Conservation (phyloP, 2,329 filamentous ascomycete genomes). For the Ophiocordyceps camponoti-floridani region DNA sequence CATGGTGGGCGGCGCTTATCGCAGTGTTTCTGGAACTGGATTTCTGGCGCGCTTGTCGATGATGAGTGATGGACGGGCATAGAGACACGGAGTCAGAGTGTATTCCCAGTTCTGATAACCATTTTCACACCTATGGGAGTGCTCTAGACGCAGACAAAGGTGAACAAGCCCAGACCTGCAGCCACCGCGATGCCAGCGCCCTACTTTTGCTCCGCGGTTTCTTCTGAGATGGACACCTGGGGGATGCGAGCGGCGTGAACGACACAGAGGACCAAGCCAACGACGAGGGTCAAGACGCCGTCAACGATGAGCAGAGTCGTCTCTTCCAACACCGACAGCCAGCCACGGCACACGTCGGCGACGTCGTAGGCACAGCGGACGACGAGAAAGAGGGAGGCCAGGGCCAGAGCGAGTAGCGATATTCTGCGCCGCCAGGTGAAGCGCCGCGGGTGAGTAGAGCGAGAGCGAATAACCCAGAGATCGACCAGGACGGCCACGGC, state of each 20-base stretch:
- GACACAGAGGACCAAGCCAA: not conserved
- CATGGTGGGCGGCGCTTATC: too few species aligned
- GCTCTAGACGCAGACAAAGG: not conserved
- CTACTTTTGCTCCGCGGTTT: not conserved
- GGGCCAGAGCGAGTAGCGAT: too few species aligned
- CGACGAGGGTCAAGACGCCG: conserved; percentile 14
- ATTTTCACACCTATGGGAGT: too few species aligned
- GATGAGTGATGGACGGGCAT: not conserved
- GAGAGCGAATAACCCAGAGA: too few species aligned
- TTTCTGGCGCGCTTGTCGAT: too few species aligned
- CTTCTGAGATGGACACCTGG: not conserved
- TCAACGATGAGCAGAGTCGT: conserved; percentile 34
- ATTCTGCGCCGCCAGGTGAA: too few species aligned
- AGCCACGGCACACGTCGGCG: conserved; percentile 47
- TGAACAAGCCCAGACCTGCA: not conserved
- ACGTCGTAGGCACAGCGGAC: conserved; percentile 46
- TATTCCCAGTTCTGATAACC: too few species aligned
- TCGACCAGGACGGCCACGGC: too few species aligned
- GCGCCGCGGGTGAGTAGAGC: too few species aligned
- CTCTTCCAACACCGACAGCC: conserved; percentile 34
- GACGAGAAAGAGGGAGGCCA: conserved; percentile 38
- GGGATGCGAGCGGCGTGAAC: not conserved
- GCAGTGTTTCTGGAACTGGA: too few species aligned
- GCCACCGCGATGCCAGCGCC: not conserved
- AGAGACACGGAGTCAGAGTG: not conserved